A percentile compares a stretch with the other conserved stretches of the same genome.
These are phyloP conservation scores for Ascomycota sp. DNA, from an alignment of 2,329 filamentous ascomycete genomes.

Conservation along the genomic window DNA sequence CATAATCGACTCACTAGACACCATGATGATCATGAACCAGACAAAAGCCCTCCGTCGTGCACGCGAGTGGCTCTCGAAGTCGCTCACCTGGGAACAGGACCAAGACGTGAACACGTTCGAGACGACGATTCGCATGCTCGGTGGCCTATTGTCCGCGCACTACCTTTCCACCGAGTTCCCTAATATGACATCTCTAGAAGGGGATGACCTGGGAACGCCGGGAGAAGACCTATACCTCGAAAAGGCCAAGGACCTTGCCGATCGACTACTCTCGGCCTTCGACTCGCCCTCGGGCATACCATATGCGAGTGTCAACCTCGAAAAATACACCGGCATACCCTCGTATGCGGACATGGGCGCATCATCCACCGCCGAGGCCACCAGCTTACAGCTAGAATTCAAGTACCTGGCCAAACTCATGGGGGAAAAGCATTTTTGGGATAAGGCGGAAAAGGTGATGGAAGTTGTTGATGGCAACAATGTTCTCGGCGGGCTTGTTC, in stretches of 20 bases:
- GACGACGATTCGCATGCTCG: constrained; percentile 93
- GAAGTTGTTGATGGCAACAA: constrained; percentile 71
- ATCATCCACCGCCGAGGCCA: constrained; percentile 84
- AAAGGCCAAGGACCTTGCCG: constrained; percentile 82
- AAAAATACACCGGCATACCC: constrained; percentile 50
- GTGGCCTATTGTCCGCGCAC: constrained; percentile 78
- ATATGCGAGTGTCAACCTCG: constrained; percentile 76
- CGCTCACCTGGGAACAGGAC: constrained; percentile 70
- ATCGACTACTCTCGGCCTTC: constrained; percentile 71
- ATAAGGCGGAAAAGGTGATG: constrained; percentile 80
- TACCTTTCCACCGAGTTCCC: constrained; percentile 79
- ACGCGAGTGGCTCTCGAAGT: constrained; percentile 68
- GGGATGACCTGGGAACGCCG: constrained; percentile 49
- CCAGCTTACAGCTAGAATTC: constrained; percentile 84
- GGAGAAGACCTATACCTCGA: constrained; percentile 90
- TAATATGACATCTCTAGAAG: constrained; percentile 50
- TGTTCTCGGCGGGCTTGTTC: constrained; percentile 61
- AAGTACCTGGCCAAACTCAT: constrained; percentile 93
- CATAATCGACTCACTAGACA: constrained; percentile 88
- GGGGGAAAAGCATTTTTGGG: constrained; percentile 83
- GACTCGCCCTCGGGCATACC: constrained; percentile 74
- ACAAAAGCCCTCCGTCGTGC: constrained; percentile 70
- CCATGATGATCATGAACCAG: constrained; percentile 95
- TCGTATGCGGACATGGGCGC: constrained; percentile 75
- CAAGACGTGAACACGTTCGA: constrained; percentile 97